Evolutionary conservation across 257 asterid species (phyloP).

Genomic region (Penstemon eatonii): DNA sequence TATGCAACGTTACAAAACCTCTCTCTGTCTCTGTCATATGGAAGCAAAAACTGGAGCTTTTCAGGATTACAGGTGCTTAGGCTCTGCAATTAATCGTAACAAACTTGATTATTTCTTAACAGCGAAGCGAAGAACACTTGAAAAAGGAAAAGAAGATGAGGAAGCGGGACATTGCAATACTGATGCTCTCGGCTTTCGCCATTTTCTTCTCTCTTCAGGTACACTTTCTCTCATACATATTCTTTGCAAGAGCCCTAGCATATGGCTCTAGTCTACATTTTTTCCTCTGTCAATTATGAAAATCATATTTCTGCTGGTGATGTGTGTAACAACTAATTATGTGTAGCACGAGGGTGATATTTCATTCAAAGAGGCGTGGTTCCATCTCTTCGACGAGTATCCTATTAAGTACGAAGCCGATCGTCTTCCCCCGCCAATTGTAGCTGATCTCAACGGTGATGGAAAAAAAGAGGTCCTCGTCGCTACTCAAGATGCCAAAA

Average conservation of each 20-base stretch:
- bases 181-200: conserved; percentile 97
- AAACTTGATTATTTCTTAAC: too few relatives aligned
- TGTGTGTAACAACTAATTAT: conserved; percentile 1
- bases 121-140: too few relatives aligned
- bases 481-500: conserved; percentile 96
- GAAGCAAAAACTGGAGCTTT: too few relatives aligned
- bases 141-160: conserved; percentile 45
- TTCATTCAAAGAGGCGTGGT: conserved; percentile 96
- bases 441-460: conserved; percentile 96
- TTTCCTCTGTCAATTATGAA: not conserved
- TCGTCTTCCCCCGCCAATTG: conserved; percentile 92
- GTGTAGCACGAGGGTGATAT: conserved; percentile 95
- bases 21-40: too few relatives aligned
- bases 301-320: not conserved
- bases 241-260: conserved; percentile 23
- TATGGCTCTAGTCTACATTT: not conserved
- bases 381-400: conserved; percentile 82
- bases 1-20: too few relatives aligned
- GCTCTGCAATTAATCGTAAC: too few relatives aligned
- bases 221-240: not conserved
- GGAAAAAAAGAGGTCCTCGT: conserved; percentile 88
- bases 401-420: conserved; percentile 92
- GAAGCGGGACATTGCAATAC: conserved; percentile 92
- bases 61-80: too few relatives aligned
- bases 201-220: conserved; percentile 98